Evolutionary conservation across 148 eudicot species (phyloP).

Genomic region (Agrostemma githago): DNA sequence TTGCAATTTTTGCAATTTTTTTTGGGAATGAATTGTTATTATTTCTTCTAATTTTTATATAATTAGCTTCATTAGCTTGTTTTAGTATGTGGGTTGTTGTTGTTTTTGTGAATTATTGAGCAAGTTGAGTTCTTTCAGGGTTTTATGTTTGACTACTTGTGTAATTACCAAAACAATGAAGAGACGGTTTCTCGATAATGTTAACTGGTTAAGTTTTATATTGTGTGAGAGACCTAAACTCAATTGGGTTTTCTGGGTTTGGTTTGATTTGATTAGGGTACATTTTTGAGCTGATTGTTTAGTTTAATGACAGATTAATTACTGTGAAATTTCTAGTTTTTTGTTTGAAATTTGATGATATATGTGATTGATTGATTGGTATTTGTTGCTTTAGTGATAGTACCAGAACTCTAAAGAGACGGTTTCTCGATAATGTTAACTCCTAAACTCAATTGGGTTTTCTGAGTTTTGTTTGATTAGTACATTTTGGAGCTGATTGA

Average conservation of each 20-base stretch:
- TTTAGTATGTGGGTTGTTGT: background rate
- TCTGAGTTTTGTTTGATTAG: conserved; percentile 1
- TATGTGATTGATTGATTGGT: background rate
- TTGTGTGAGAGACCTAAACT: background rate
- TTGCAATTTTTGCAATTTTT: background rate
- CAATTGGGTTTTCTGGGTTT: background rate
- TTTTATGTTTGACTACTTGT: background rate
- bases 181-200: background rate
- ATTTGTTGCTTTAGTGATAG: conserved; percentile 1
- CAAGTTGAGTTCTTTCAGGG: background rate
- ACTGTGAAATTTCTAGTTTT: background rate
- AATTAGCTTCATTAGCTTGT: conserved; percentile 5
- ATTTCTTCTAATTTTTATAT: background rate
- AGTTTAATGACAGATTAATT: background rate
- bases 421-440: too few species aligned
- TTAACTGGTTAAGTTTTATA: too few species aligned
- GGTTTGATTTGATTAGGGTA: background rate
- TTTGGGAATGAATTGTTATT: background rate
- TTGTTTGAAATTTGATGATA: background rate
- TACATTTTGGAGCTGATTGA: background rate
- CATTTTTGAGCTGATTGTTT: conserved; percentile 5
- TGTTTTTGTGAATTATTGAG: conserved; percentile 7
- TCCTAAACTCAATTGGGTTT: background rate
- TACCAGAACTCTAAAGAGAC: background rate
- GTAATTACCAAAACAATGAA: background rate